Percentiles rank a stretch among this genome's conserved stretches.
These are phyloP conservation scores for Saprolegnia parasitica DNA, from an alignment of 352 stramenopile species.

Conservation along the genomic window DNA sequence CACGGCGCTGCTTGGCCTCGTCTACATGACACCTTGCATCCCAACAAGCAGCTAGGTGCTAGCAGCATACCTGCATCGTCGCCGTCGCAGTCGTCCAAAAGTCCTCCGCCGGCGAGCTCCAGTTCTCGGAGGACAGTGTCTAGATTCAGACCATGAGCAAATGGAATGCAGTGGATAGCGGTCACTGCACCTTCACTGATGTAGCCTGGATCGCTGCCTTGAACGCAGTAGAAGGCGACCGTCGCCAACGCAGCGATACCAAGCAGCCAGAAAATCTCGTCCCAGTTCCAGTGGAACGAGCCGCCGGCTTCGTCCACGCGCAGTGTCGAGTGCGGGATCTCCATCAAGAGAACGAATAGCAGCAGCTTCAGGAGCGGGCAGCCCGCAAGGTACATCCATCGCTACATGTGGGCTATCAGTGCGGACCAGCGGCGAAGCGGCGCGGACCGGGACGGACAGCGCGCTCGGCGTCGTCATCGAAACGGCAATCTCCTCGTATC, in stretches of 20 bases:
- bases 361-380: constrained; percentile 8
- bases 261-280: constrained; percentile 15
- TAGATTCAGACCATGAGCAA: too few species aligned
- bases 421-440: too few species aligned
- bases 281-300: constrained; percentile 18
- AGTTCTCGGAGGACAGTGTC: constrained; percentile 17
- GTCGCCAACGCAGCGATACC: constrained; percentile 14
- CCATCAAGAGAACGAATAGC: constrained; percentile 10
- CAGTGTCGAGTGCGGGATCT: constrained; percentile 11
- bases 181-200: constrained; percentile 38
- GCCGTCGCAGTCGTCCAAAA: constrained; percentile 24
- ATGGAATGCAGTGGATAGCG: too few species aligned
- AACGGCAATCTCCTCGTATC: too few species aligned
- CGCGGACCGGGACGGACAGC: too few species aligned
- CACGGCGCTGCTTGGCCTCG: not conserved
- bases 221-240: constrained; percentile 32
- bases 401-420: constrained; percentile 12
- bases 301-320: not conserved
- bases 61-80: not conserved
- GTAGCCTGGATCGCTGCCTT: constrained; percentile 43
- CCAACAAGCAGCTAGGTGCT: not conserved
- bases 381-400: constrained; percentile 10
- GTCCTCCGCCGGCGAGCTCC: constrained; percentile 15
- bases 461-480: too few species aligned
- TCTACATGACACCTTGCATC: not conserved